Percentiles rank a stretch among this genome's conserved stretches.
Conservation (phyloP, 2,329 filamentous ascomycete species). For the Colletotrichum sp. region DNA sequence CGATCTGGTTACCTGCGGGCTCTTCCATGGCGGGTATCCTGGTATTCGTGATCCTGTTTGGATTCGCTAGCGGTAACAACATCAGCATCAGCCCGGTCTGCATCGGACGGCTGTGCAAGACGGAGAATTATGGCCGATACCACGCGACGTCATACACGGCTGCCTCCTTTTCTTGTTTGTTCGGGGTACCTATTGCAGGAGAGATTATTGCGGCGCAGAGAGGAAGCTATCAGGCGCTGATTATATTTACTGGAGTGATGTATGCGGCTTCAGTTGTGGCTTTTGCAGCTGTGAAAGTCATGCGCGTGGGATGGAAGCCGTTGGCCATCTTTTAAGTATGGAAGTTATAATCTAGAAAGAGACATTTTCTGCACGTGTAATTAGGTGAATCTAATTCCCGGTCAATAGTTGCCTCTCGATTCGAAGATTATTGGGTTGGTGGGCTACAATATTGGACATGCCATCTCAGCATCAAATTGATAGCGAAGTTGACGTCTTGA, state of each 20-base stretch:
- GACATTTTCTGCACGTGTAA: too few relatives aligned
- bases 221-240: conserved; percentile 69
- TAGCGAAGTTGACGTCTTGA: too few relatives aligned
- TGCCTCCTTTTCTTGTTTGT: conserved; percentile 75
- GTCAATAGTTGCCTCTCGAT: too few relatives aligned
- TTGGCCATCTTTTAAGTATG: not conserved
- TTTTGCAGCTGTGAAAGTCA: conserved; percentile 64
- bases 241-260: conserved; percentile 67
- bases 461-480: too few relatives aligned
- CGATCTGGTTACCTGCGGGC: conserved; percentile 76
- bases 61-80: conserved; percentile 80
- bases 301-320: conserved; percentile 17
- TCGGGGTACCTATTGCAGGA: conserved; percentile 75
- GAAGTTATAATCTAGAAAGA: too few relatives aligned
- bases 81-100: conserved; percentile 86
- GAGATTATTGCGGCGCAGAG: conserved; percentile 61
- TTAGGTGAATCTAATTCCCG: too few relatives aligned
- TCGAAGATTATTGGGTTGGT: too few relatives aligned
- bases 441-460: too few relatives aligned
- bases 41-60: conserved; percentile 77
- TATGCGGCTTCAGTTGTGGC: conserved; percentile 62
- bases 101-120: conserved; percentile 81
- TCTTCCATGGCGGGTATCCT: conserved; percentile 67
- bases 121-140: conserved; percentile 82
- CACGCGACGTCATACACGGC: conserved; percentile 86